Conservation (phyloP, 805 yeast species). For the Candida nemodendra region DNA sequence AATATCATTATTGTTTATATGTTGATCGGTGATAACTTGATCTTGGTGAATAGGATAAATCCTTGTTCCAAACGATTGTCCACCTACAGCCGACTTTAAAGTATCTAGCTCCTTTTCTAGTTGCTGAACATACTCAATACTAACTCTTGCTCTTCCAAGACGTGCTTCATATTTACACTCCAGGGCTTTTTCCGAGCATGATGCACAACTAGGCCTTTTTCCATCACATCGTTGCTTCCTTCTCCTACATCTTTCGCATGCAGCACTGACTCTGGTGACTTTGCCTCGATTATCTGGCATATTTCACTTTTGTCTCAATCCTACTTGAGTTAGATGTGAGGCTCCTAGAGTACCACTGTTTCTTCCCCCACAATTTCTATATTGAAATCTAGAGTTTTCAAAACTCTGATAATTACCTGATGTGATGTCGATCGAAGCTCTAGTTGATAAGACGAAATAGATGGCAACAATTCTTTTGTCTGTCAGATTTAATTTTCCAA, state of each 20-base stretch:
- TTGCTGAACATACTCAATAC: conserved; percentile 3
- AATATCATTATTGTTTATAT: background rate
- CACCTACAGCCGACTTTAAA: no score
- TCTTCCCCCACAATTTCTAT: no score
- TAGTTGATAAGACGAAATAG: no score
- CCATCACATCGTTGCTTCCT: conserved; percentile 5
- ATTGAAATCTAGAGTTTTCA: no score
- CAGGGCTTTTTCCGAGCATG: background rate
- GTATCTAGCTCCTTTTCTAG: background rate
- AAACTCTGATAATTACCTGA: no score
- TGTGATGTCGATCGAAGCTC: no score
- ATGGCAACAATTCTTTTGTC: no score
- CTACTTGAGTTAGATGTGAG: no score
- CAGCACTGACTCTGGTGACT: background rate
- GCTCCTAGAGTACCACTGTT: no score
- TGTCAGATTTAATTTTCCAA: no score
- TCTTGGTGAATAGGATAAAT: background rate
- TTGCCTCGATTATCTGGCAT: background rate
- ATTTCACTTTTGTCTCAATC: no score
- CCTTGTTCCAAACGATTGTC: background rate
- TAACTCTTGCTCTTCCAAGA: conserved; percentile 1
- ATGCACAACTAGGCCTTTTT: conserved; percentile 1
- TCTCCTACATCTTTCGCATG: conserved; percentile 3
- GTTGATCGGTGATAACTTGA: background rate
- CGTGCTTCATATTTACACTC: conserved; percentile 3